These are phyloP conservation scores for Tremella yokohamensis DNA, from an alignment of 768 basidiomycete species.

Conservation along the genomic window DNA sequence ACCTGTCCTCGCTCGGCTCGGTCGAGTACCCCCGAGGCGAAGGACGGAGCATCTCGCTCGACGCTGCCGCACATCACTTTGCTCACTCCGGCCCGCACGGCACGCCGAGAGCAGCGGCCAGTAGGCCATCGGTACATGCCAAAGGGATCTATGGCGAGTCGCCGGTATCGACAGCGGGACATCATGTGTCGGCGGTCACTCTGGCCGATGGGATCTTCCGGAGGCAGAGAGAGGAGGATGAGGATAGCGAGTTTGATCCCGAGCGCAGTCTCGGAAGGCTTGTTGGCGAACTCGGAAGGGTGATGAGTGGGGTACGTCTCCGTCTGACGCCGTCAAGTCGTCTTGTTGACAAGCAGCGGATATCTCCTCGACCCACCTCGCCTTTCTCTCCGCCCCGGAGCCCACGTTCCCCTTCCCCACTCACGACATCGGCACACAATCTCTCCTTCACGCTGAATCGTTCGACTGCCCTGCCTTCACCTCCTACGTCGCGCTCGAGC, in stretches of 20 bases:
- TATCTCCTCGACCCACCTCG: constrained; percentile 37
- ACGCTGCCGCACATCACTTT: background rate
- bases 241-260: constrained; percentile 58
- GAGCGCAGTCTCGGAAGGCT: constrained; percentile 46
- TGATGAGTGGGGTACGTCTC: constrained; percentile 23
- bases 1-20: background rate
- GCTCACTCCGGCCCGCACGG: constrained; percentile 22
- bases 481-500: constrained; percentile 25
- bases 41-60: background rate
- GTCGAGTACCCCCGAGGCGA: constrained; percentile 14
- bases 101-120: constrained; percentile 29
- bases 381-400: constrained; percentile 41
- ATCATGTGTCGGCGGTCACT: constrained; percentile 85
- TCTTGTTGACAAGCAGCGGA: constrained; percentile 8
- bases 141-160: background rate
- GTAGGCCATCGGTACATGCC: background rate
- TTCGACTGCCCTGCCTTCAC: constrained; percentile 32
- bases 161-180: constrained; percentile 71
- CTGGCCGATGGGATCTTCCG: constrained; percentile 74
- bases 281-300: constrained; percentile 44
- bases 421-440: constrained; percentile 18
- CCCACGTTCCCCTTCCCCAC: constrained; percentile 41
- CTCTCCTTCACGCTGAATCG: constrained; percentile 37
- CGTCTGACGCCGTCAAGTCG: background rate
- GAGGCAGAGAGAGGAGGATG: constrained; percentile 57